These are phyloP conservation scores for Tothia fuscella DNA, from an alignment of 2,329 filamentous ascomycete genomes.

Conservation along the genomic window DNA sequence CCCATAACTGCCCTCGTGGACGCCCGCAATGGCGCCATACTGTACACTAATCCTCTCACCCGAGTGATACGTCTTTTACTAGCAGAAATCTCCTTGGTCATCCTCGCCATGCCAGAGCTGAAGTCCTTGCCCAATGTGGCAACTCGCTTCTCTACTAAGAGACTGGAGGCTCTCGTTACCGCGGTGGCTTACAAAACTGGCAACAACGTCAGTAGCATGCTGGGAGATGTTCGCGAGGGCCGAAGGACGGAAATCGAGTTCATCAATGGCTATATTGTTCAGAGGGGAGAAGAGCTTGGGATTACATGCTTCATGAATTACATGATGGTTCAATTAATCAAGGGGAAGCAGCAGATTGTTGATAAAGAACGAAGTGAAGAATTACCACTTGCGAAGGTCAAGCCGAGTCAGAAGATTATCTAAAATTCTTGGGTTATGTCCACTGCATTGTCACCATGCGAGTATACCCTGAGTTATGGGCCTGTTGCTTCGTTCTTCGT, in stretches of 20 bases:
- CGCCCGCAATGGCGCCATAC: constrained; percentile 58
- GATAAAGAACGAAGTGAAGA: constrained; percentile 27
- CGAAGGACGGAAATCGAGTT: constrained; percentile 65
- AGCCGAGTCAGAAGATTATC: too few species aligned
- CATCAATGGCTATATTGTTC: constrained; percentile 79
- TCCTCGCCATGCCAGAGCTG: constrained; percentile 64
- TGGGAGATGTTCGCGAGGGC: constrained; percentile 51
- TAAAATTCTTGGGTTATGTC: too few species aligned
- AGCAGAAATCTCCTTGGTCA: constrained; percentile 60
- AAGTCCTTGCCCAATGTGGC: constrained; percentile 46
- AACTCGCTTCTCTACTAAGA: constrained; percentile 46
- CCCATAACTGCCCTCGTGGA: constrained; percentile 72
- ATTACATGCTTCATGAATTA: constrained; percentile 63
- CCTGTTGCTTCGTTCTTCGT: too few species aligned
- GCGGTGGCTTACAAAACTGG: constrained; percentile 43
- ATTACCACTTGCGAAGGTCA: constrained; percentile 23
- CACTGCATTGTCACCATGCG: too few species aligned
- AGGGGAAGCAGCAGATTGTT: constrained; percentile 49
- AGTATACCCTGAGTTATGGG: too few species aligned
- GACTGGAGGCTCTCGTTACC: constrained; percentile 49
- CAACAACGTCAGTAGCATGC: constrained; percentile 53
- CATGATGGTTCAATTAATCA: constrained; percentile 59
- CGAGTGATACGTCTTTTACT: constrained; percentile 59
- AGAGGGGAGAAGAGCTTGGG: constrained; percentile 58
- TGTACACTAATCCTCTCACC: constrained; percentile 53